Percentiles rank a stretch among this genome's conserved stretches.
phyloP scores from a whole-genome alignment of 1,284 basidiomycete genomes.

The Lignosus rhinocerotis region DNA sequence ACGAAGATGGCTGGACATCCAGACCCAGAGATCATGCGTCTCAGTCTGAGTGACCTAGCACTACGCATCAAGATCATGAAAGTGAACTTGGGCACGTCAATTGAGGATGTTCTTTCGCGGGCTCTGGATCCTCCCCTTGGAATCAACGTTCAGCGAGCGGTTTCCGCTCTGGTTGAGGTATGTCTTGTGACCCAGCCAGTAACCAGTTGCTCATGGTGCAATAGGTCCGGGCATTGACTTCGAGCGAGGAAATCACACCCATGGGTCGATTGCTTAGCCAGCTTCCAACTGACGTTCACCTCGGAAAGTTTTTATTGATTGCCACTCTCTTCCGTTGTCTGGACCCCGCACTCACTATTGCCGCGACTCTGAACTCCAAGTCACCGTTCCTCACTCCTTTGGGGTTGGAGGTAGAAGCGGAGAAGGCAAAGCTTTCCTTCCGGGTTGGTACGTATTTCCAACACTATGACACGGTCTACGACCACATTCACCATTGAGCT shows the following conservation, averaged over 20 bases:
- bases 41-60: conserved; percentile 93
- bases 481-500: background rate
- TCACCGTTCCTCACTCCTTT: conserved; percentile 91
- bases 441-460: conserved; percentile 58
- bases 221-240: conserved; percentile 83
- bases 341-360: conserved; percentile 95
- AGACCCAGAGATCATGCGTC: conserved; percentile 92
- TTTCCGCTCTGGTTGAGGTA: conserved; percentile 91
- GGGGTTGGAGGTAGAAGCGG: conserved; percentile 86
- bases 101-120: conserved; percentile 87
- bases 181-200: conserved; percentile 16
- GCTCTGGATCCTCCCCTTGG: conserved; percentile 90
- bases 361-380: conserved; percentile 91
- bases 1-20: conserved; percentile 88
- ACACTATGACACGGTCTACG: background rate
- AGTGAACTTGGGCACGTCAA: conserved; percentile 81
- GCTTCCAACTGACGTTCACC: conserved; percentile 94
- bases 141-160: conserved; percentile 90
- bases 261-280: conserved; percentile 92
- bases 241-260: conserved; percentile 90
- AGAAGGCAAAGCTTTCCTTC: conserved; percentile 83
- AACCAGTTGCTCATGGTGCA: background rate
- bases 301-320: conserved; percentile 92
- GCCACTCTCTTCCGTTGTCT: conserved; percentile 88
- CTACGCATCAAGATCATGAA: conserved; percentile 98